Conservation (phyloP, 441 rosid genomes). For the Gossypium aridum region DNA sequence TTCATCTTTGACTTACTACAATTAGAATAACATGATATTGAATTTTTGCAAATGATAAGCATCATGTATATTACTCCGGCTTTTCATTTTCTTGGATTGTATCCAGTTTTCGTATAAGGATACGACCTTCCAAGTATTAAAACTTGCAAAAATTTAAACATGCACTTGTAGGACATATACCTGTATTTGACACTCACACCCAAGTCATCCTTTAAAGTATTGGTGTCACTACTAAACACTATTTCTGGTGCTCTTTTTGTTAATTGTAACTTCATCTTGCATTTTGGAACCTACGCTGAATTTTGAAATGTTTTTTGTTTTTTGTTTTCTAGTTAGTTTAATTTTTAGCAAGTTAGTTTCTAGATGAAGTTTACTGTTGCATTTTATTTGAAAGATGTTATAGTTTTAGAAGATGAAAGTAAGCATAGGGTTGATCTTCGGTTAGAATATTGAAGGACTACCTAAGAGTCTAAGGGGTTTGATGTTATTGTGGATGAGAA, state of each 20-base stretch:
- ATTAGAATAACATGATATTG: neutral
- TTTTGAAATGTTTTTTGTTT: neutral
- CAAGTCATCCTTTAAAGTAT: neutral
- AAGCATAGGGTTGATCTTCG: neutral
- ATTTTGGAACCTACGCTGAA: neutral
- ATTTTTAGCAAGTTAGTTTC: neutral
- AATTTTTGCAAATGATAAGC: neutral
- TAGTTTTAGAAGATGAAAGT: neutral
- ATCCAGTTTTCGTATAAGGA: neutral
- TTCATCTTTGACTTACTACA: neutral
- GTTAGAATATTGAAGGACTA: neutral
- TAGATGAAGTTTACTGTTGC: neutral
- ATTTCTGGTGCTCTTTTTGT: neutral
- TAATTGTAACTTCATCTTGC: neutral
- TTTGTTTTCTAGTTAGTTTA: neutral
- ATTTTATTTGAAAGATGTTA: neutral
- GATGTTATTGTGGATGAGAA: neutral
- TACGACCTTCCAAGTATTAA: neutral
- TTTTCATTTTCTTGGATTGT: neutral
- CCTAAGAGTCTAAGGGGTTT: neutral
- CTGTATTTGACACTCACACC: neutral
- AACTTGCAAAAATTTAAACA: neutral
- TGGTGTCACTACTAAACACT: neutral
- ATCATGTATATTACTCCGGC: neutral
- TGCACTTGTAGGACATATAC: neutral